phyloP scores from a whole-genome alignment of 1,139 yeast genomes.

The Blastobotrys ciferrii region DNA sequence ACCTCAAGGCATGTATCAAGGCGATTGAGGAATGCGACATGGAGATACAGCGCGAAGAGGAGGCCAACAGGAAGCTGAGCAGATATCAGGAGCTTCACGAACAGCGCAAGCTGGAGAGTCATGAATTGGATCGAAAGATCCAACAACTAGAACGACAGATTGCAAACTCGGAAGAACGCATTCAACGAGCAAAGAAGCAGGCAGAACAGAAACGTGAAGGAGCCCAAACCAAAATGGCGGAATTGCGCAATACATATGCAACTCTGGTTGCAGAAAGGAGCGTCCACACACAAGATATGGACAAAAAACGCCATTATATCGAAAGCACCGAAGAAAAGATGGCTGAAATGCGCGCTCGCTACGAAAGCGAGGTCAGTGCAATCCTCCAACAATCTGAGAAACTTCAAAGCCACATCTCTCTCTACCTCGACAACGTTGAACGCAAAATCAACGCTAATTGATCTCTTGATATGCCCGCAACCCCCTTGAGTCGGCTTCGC shows the following conservation, averaged over 20 bases:
- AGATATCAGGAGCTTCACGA: constrained; percentile 50
- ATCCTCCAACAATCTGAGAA: constrained; percentile 54
- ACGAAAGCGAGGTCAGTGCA: constrained; percentile 54
- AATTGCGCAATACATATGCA: constrained; percentile 48
- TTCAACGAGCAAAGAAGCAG: constrained; percentile 49
- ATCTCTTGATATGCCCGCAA: not conserved
- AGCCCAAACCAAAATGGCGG: constrained; percentile 47
- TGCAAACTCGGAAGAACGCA: constrained; percentile 53
- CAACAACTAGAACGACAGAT: constrained; percentile 54
- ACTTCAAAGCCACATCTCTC: constrained; percentile 51
- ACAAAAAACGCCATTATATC: constrained; percentile 48
- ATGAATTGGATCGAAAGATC: constrained; percentile 51
- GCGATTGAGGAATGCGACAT: constrained; percentile 57
- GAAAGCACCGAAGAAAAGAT: constrained; percentile 49
- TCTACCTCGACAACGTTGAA: constrained; percentile 50
- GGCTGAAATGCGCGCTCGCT: constrained; percentile 43
- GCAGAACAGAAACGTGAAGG: constrained; percentile 48
- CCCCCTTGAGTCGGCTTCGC: too few species aligned
- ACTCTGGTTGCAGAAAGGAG: constrained; percentile 51
- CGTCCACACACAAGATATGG: constrained; percentile 52
- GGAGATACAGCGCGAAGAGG: constrained; percentile 51
- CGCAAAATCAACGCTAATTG: constrained; percentile 33
- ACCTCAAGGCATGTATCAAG: constrained; percentile 50
- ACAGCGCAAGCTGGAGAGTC: constrained; percentile 45
- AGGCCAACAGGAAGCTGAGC: constrained; percentile 42